Evolutionary conservation across 768 basidiomycete genomes (phyloP), one percentile per base, ranked within the genome.

Genomic region (Pleurotus tuber-regium): DNA sequence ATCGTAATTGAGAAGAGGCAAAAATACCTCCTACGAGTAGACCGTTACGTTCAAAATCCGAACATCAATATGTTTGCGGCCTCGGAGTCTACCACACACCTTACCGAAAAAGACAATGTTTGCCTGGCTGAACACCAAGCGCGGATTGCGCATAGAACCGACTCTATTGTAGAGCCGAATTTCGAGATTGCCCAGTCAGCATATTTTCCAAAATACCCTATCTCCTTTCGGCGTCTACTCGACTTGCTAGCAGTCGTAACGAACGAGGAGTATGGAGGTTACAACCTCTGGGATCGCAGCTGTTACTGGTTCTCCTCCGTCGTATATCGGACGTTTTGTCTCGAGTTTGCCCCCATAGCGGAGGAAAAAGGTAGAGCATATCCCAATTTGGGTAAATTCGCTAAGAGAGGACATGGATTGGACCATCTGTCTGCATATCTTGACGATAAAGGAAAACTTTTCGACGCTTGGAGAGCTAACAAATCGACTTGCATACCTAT

Each of bases 251-350:
- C 29, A 18, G 8, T 48, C 10, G 28, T 48, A 6, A 30, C 46
- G 5, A 35, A 48, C 10, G 46, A 48, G 23, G 46, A 48, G 19
- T 48, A 48, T n/a, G 46, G 46, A 19, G 46, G 35, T 11, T 48
- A 48, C 21, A 48, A 48, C 31, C 46, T 48, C 2, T 48, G 46
- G 46, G 46, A 48, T 11, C 46, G 46, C 14, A 48, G 46, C 23
- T 48, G 46, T 23, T 48, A 48, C 31, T 48, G 46, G 46, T 48
- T 48, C 31, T 48, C 46, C 26, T 48, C 46, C 16, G 30, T 48
- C 28, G 25, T 48, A 8, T 48, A 48, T 24, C 46, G 46, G 16
- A 48, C 46, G 21, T 48, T 48, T n/a, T 35, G 46, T 5, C 14
- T 33, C 10, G 46, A 33, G 16, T 48, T 33, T n/a, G n/a, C 18